Conservation (phyloP, 2,329 filamentous ascomycete species). For the Aspergillus sp. region DNA sequence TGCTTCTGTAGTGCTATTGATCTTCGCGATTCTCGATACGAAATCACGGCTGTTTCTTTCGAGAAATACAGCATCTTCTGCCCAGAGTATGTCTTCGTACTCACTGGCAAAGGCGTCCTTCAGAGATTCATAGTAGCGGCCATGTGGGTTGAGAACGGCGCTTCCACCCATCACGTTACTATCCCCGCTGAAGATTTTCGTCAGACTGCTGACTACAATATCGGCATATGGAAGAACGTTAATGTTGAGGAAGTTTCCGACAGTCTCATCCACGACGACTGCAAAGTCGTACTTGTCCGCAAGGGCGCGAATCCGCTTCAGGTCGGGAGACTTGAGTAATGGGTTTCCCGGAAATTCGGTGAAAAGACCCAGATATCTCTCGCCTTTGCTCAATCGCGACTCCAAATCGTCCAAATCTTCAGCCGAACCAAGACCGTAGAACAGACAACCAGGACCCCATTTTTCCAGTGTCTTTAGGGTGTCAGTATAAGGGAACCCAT, state of each 20-base stretch:
- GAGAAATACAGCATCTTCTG: conserved; percentile 90
- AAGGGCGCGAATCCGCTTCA: conserved; percentile 74
- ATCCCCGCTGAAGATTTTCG: conserved; percentile 96
- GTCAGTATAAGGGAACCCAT: conserved; percentile 97
- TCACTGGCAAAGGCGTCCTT: conserved; percentile 63
- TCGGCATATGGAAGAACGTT: conserved; percentile 88
- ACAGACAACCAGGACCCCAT: conserved; percentile 83
- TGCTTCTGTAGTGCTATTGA: conserved; percentile 81
- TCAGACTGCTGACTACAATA: conserved; percentile 89
- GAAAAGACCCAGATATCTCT: conserved; percentile 79
- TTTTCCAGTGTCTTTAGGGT: conserved; percentile 94
- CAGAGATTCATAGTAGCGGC: conserved; percentile 68
- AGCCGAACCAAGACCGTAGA: conserved; percentile 78
- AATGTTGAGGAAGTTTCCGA: conserved; percentile 94
- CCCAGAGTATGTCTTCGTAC: conserved; percentile 90
- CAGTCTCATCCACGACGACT: conserved; percentile 91
- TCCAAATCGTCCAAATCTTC: conserved; percentile 84
- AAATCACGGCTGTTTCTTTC: conserved; percentile 97
- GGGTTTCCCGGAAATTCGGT: conserved; percentile 96
- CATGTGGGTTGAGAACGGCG: conserved; percentile 62
- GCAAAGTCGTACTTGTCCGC: conserved; percentile 84
- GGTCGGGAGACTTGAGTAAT: conserved; percentile 78
- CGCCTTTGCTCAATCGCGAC: conserved; percentile 64
- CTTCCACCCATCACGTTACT: conserved; percentile 97
- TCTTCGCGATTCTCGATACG: conserved; percentile 73